Evolutionary conservation across 192 early-diverging fungal species (phyloP).

Genomic region (Backusella tuberculispora): DNA sequence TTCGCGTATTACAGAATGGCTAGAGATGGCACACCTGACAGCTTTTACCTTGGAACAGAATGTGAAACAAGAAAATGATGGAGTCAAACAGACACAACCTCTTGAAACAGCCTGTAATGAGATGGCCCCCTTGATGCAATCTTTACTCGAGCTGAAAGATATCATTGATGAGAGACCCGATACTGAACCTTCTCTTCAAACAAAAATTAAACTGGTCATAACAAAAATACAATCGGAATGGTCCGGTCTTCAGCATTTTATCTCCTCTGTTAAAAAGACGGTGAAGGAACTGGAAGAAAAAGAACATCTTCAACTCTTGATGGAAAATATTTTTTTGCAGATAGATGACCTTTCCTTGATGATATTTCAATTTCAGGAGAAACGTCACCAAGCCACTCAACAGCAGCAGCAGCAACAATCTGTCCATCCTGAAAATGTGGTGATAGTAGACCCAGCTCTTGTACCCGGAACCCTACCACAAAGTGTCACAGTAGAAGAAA

Average conservation of each 20-base stretch:
- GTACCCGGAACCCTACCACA: background rate
- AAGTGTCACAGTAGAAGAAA: background rate
- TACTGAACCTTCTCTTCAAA: background rate
- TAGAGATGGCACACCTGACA: constrained; percentile 56
- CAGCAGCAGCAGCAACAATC: background rate
- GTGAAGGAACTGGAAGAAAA: constrained; percentile 45
- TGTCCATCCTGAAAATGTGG: background rate
- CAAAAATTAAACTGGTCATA: constrained; percentile 21
- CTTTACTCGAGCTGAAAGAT: constrained; percentile 47
- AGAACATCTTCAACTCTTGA: constrained; percentile 36
- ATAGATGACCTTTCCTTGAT: constrained; percentile 47
- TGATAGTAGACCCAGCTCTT: background rate
- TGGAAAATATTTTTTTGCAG: constrained; percentile 48
- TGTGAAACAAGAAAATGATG: constrained; percentile 44
- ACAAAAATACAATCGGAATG: constrained; percentile 57
- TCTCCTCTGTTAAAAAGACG: constrained; percentile 56
- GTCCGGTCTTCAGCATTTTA: constrained; percentile 57
- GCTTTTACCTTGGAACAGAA: constrained; percentile 58
- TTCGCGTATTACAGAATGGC: constrained; percentile 38
- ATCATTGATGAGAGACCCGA: constrained; percentile 25
- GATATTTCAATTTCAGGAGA: constrained; percentile 53
- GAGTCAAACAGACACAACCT: constrained; percentile 37
- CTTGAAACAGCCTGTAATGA: constrained; percentile 49
- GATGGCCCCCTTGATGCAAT: constrained; percentile 49
- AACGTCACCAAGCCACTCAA: constrained; percentile 26